Evolutionary conservation across 768 basidiomycete species (phyloP).

Genomic region (Auriscalpium vulgare): DNA sequence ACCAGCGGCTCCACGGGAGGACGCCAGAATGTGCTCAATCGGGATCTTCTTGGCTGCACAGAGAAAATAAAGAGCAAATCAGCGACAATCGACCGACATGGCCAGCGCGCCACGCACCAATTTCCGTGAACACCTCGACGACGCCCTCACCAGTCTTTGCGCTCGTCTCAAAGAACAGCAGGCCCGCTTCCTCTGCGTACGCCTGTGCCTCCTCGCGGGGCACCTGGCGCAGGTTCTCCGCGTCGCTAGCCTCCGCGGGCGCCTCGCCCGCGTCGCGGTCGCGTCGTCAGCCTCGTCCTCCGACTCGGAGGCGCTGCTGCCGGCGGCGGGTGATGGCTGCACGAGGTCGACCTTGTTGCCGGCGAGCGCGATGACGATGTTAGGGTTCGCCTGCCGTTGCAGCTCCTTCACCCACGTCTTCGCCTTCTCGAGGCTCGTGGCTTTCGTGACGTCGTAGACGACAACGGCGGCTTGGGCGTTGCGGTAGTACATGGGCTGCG

Average conservation of each 20-base stretch:
- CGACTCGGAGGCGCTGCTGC: conserved; percentile 51
- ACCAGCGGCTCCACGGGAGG: conserved; percentile 61
- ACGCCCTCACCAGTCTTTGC: conserved; percentile 96
- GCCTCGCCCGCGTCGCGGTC: conserved; percentile 73
- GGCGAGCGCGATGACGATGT: conserved; percentile 96
- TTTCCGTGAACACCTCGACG: conserved; percentile 96
- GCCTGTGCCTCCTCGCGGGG: conserved; percentile 92
- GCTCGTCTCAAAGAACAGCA: conserved; percentile 95
- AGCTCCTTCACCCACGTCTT: conserved; percentile 99
- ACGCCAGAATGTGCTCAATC: conserved; percentile 91
- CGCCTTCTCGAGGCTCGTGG: conserved; percentile 92
- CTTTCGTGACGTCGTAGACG: conserved; percentile 96
- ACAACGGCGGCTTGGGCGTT: conserved; percentile 98
- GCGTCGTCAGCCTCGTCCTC: conserved; percentile 92
- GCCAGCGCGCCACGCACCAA: conserved; percentile 49
- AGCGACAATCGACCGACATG: not conserved
- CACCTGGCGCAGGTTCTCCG: conserved; percentile 80
- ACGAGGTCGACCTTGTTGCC: conserved; percentile 97
- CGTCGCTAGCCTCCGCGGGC: conserved; percentile 41
- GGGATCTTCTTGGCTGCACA: conserved; percentile 69
- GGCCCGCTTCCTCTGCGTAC: conserved; percentile 89
- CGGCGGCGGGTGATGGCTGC: conserved; percentile 47
- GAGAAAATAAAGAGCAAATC: not conserved
- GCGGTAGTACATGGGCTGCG: conserved; percentile 95
- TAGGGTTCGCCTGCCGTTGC: conserved; percentile 96